Conservation (phyloP, 106 monocot genomes). For the Allium cepa region DNA sequence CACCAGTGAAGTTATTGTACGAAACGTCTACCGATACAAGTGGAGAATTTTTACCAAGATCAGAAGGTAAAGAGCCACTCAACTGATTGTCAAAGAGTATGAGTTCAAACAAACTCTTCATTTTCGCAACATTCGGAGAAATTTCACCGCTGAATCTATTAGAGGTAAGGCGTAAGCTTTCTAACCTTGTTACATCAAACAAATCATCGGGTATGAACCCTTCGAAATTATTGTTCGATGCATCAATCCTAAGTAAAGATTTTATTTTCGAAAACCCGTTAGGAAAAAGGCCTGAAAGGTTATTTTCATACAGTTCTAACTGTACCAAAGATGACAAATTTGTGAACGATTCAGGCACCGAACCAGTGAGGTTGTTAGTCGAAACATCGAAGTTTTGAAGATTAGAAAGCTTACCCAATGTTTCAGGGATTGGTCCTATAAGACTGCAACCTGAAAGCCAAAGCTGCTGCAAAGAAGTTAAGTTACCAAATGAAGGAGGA, state of each 20-base stretch:
- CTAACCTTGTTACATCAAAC: slow-evolving; percentile 41
- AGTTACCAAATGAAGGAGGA: slow-evolving; percentile 38
- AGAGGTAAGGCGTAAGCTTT: slow-evolving; percentile 52
- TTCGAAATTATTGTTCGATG: slow-evolving; percentile 49
- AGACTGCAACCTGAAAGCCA: slow-evolving; percentile 60
- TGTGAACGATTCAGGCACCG: slow-evolving; percentile 30
- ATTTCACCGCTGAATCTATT: slow-evolving; percentile 42
- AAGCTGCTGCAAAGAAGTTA: slow-evolving; percentile 31
- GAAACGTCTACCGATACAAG: slow-evolving; percentile 52
- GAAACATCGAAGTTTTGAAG: slow-evolving; percentile 41
- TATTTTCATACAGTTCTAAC: slow-evolving; percentile 75
- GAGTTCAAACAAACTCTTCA: slow-evolving; percentile 38
- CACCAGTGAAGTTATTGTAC: slow-evolving; percentile 47
- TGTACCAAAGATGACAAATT: slow-evolving; percentile 38
- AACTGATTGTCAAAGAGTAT: slow-evolving; percentile 52
- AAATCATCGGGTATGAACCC: slow-evolving; percentile 52
- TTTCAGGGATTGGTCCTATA: slow-evolving; percentile 44
- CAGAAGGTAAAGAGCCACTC: slow-evolving; percentile 45
- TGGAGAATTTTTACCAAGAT: slow-evolving; percentile 41
- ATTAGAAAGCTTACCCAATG: slow-evolving; percentile 27
- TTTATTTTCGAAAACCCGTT: slow-evolving; percentile 39
- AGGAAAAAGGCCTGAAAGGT: slow-evolving; percentile 49
- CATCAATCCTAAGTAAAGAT: slow-evolving; percentile 34
- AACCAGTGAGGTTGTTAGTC: slow-evolving; percentile 45
- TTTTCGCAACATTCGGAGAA: slow-evolving; percentile 19